These are phyloP conservation scores for Cryptosporidium muris DNA, from an alignment of 169 alveolate species.

Conservation along the genomic window DNA sequence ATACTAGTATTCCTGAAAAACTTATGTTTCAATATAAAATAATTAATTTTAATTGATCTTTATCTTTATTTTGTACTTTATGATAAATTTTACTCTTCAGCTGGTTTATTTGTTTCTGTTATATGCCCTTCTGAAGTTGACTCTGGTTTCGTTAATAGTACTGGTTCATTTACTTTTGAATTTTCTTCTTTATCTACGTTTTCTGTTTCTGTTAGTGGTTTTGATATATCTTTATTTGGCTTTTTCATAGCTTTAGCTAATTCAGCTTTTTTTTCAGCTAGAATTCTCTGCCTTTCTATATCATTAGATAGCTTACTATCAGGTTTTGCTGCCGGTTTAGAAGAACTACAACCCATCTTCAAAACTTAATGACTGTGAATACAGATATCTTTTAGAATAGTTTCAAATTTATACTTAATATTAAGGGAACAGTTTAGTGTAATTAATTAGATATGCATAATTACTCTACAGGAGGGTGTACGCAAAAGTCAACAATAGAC, in stretches of 20 bases:
- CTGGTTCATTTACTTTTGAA: background rate
- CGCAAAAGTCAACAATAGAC: no score
- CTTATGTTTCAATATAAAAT: no score
- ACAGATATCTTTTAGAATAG: background rate
- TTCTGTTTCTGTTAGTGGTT: conserved; percentile 45
- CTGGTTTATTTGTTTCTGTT: conserved; percentile 22
- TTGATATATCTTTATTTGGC: conserved; percentile 1
- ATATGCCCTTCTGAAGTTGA: conserved; percentile 10
- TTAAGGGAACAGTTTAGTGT: background rate
- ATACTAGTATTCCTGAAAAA: no score
- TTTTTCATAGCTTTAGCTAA: conserved; percentile 59
- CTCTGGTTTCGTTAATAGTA: background rate
- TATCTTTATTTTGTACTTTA: no score
- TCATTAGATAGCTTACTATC: conserved; percentile 55
- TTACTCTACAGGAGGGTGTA: no score
- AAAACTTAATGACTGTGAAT: background rate
- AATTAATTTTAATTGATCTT: no score
- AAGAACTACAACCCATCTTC: conserved; percentile 70
- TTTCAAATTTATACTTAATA: background rate
- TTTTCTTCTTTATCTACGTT: conserved; percentile 18
- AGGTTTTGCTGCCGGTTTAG: conserved; percentile 60
- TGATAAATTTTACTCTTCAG: background rate
- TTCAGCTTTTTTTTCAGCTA: conserved; percentile 61
- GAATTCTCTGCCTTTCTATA: conserved; percentile 57
- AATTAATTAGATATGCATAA: background rate